These are phyloP conservation scores for Fusarium caatingaense DNA, from an alignment of 2,329 filamentous ascomycete species.

Conservation along the genomic window DNA sequence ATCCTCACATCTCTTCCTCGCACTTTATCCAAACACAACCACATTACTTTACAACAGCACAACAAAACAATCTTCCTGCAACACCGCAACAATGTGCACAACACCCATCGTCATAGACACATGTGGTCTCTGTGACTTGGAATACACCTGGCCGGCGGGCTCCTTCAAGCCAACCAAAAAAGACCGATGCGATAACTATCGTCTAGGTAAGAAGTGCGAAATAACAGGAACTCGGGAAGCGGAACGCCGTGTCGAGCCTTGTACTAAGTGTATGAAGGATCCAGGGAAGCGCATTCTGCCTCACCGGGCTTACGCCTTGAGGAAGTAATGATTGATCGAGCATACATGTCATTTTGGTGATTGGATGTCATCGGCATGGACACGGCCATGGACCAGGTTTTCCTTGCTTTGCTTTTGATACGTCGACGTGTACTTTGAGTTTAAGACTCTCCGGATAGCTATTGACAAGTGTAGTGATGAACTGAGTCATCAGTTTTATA, in stretches of 20 bases:
- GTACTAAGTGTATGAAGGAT: not conserved
- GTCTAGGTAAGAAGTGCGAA: not conserved
- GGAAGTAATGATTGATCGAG: not conserved
- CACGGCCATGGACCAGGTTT: too few species aligned
- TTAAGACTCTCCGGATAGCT: too few species aligned
- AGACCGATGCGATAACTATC: not conserved
- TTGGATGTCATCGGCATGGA: rapidly evolving
- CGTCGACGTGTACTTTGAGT: too few species aligned
- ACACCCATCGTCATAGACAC: not conserved
- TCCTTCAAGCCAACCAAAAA: not conserved
- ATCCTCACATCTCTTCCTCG: rapidly evolving
- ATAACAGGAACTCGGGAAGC: not conserved
- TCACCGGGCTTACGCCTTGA: not conserved
- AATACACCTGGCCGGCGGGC: not conserved
- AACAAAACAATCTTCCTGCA: not conserved
- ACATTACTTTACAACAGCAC: not conserved
- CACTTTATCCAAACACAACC: not conserved
- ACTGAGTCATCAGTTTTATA: not conserved
- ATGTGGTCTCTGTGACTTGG: too few species aligned
- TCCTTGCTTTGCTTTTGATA: too few species aligned
- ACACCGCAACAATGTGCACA: not conserved
- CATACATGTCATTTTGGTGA: rapidly evolving
- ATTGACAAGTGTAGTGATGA: not conserved
- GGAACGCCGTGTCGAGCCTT: too few species aligned
- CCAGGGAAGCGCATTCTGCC: not conserved